Percentiles rank a stretch among this genome's conserved stretches.
Evolutionary conservation across 257 asterid species (phyloP).

Genomic region (Capsicum rhomboideum): DNA sequence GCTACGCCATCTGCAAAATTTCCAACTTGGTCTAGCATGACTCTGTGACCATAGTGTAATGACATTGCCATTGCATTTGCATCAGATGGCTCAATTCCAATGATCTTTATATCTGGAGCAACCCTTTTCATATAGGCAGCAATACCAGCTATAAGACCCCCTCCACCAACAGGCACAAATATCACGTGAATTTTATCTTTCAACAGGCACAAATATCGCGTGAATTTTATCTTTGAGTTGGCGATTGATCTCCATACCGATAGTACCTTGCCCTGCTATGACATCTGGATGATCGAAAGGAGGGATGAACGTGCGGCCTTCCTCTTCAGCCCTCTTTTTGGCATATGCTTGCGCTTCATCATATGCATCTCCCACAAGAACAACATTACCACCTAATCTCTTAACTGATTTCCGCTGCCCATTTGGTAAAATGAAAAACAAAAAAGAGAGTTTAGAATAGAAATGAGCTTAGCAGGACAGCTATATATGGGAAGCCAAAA

Average conservation of each 20-base stretch:
- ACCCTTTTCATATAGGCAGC: constrained; percentile 89
- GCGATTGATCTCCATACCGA: constrained; percentile 84
- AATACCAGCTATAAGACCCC: constrained; percentile 94
- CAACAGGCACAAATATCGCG: constrained; percentile 91
- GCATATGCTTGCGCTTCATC: constrained; percentile 92
- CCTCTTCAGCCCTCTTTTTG: constrained; percentile 57
- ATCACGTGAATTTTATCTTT: constrained; percentile 65
- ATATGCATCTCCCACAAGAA: constrained; percentile 72
- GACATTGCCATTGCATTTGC: constrained; percentile 97
- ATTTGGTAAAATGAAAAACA: neutral
- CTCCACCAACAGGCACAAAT: constrained; percentile 96
- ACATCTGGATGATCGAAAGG: constrained; percentile 94
- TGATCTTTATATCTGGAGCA: constrained; percentile 66
- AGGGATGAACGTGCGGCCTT: constrained; percentile 67
- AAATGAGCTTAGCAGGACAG: too few relatives aligned
- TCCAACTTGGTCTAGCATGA: constrained; percentile 76
- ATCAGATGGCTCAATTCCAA: constrained; percentile 92
- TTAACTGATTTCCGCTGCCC: constrained; percentile 71
- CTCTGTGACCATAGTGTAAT: constrained; percentile 61
- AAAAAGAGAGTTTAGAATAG: neutral
- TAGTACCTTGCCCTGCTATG: constrained; percentile 83
- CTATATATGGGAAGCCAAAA: too few relatives aligned
- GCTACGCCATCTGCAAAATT: constrained; percentile 99
- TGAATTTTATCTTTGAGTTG: constrained; percentile 64
- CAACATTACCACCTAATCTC: constrained; percentile 75